These are phyloP conservation scores for Gleditsia sinensis DNA, from an alignment of 306 rosid species.

Conservation along the genomic window DNA sequence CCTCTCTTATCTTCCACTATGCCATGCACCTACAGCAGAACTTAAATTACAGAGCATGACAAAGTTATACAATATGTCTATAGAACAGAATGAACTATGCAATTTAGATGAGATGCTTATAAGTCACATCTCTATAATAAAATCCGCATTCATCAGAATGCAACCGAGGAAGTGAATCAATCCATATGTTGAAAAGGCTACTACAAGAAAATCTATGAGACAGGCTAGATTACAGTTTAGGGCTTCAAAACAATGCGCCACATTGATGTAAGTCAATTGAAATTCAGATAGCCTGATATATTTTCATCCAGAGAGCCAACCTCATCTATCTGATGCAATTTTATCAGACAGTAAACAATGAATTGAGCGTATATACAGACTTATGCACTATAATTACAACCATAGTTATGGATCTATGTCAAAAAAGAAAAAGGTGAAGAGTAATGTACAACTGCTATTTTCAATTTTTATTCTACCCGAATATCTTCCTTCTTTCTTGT, in stretches of 20 bases:
- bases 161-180: background rate
- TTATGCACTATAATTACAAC: background rate
- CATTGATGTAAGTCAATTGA: background rate
- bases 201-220: background rate
- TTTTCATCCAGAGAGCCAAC: background rate
- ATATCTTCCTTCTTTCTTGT: background rate
- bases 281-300: background rate
- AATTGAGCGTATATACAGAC: background rate
- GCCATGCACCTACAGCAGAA: constrained; percentile 69
- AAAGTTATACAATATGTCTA: constrained; percentile 31
- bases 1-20: constrained; percentile 78
- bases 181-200: constrained; percentile 4
- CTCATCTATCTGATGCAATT: background rate
- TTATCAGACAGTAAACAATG: background rate
- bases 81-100: constrained; percentile 4
- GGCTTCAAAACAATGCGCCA: background rate
- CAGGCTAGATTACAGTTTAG: background rate
- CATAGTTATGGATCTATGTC: background rate
- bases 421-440: background rate
- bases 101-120: background rate
- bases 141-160: background rate
- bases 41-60: constrained; percentile 43
- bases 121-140: background rate
- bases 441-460: background rate
- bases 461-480: background rate